Evolutionary conservation across 352 stramenopile species (phyloP), one percentile per base, ranked within the genome.

Genomic region (Phytophthora lateralis): DNA sequence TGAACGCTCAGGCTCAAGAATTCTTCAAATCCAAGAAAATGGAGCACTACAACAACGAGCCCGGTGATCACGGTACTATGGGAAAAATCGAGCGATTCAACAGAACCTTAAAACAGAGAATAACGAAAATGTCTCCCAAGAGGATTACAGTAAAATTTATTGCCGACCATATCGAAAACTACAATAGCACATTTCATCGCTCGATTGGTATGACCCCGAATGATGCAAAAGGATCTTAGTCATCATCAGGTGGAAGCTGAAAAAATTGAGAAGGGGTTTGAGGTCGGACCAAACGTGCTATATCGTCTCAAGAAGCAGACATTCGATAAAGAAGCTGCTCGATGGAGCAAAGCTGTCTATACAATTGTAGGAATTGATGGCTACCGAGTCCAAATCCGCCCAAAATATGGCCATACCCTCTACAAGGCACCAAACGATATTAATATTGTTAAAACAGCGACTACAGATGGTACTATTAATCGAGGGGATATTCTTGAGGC

Each of bases 161-260:
- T 5, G 60, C 26, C 18, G 54, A 70, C 48, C n/a, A 69, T n/a
- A 75, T 78, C 10, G 12, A 41, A 20, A 79, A 77, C 38, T 79
- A 79, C 54, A 78, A 82, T 47, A 71, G 20, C 21, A 78, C 72
- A 14, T 29, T 65, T 51, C 62, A 81, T 51, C 38, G 41, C 15
- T 48, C 55, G 2, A 74, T 78, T 41, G 24, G 56, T 42, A 51
- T 42, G 46, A 73, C 58, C 20, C 66, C 71, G 26, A 69, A 66
- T 29, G 47, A 66, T 29, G 64, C 63, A 42, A 63, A 73, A 44
- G 60, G 69, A 64, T 27, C 10, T 73, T 0, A 37, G 44, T 50
- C 63, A 76, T 56, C 76, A 75, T 45, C 41, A 73, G 57, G 17
- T 61, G 37, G 39, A 58, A 42, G 50, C 56, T 1, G 47, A 67